Percentiles rank a stretch among this genome's conserved stretches.
Evolutionary conservation across 148 eudicot species (phyloP).

Genomic region (Rhododendron vialii): DNA sequence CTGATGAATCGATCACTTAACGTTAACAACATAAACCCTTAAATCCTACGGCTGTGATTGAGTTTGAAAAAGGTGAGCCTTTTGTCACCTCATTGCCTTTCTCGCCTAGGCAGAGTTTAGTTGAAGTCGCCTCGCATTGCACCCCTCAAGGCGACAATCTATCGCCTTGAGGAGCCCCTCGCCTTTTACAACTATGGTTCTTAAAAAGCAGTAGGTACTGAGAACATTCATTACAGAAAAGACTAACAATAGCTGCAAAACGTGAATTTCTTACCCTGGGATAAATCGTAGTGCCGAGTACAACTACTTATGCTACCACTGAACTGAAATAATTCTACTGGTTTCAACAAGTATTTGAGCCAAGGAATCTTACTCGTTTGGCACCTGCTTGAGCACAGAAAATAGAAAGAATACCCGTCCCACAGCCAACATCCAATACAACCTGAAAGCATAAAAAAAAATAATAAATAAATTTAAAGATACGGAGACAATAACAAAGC

Average conservation of each 20-base stretch:
- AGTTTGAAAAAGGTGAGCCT: not conserved
- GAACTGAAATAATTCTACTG: not conserved
- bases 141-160: too few relatives aligned
- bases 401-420: conserved; percentile 93
- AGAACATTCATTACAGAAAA: not conserved
- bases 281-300: not conserved
- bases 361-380: conserved; percentile 50
- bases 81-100: not conserved
- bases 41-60: not conserved
- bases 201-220: not conserved
- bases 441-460: conserved; percentile 45
- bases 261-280: not conserved
- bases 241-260: not conserved
- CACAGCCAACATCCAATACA: conserved; percentile 97
- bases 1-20: not conserved
- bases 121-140: too few relatives aligned
- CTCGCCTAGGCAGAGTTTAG: too few relatives aligned
- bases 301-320: not conserved
- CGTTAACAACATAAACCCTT: not conserved
- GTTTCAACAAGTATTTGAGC: not conserved
- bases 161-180: too few relatives aligned
- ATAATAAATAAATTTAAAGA: not conserved
- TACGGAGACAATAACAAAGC: not conserved
- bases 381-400: conserved; percentile 99
- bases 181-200: not conserved